phyloP scores from a whole-genome alignment of 108 stramenopile genomes.

The Fragilariopsis cylindrus region DNA sequence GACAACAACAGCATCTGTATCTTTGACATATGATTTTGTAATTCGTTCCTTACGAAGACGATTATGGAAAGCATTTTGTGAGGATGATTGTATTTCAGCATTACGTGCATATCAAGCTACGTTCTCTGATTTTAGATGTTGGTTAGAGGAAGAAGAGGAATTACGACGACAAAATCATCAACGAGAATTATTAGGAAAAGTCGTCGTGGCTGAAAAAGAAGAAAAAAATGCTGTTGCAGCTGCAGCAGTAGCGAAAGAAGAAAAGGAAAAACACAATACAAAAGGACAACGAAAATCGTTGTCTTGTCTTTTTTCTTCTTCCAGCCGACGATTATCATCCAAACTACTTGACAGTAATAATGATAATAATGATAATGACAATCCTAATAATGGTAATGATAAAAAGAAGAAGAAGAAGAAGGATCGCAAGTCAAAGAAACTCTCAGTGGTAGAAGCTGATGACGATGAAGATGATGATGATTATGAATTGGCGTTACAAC shows the following conservation, averaged over 20 bases:
- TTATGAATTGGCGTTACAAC: background rate
- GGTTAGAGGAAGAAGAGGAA: constrained; percentile 37
- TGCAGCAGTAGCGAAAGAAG: no score
- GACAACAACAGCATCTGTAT: no score
- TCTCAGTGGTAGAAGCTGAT: background rate
- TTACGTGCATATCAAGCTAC: constrained; percentile 39
- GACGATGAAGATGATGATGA: background rate
- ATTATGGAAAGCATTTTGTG: constrained; percentile 46
- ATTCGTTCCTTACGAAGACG: constrained; percentile 48
- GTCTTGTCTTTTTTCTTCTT: background rate
- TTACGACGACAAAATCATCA: constrained; percentile 6
- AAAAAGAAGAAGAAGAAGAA: background rate
- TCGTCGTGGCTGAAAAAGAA: no score
- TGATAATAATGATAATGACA: background rate
- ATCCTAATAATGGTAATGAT: background rate
- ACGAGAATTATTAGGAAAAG: no score
- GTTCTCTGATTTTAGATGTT: constrained; percentile 22
- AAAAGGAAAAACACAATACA: no score
- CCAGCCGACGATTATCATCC: background rate
- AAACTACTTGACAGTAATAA: no score
- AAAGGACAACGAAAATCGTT: background rate
- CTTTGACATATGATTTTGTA: constrained; percentile 22
- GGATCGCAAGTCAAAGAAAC: background rate
- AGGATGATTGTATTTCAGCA: constrained; percentile 34
- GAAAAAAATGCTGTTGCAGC: no score